A percentile compares a stretch with the other conserved stretches of the same genome.
Conservation (phyloP, 139 green algal genomes). For the Chlorella sp. region DNA sequence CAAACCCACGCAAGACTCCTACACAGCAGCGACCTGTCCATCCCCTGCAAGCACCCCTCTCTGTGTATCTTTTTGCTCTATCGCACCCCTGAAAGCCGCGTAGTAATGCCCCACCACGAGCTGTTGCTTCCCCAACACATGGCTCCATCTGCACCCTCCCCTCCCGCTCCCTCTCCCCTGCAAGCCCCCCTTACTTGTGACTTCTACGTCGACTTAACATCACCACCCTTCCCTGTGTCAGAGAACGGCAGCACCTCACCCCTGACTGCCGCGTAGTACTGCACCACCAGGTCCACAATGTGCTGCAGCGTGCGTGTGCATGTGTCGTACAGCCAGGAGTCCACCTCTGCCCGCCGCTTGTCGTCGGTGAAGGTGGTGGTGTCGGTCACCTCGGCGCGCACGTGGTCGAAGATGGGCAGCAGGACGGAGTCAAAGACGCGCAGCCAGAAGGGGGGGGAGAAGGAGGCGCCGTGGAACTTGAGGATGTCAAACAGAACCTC, state of each 20-base stretch:
- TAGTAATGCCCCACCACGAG: no score
- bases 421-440: slow-evolving; percentile 95
- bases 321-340: slow-evolving; percentile 97
- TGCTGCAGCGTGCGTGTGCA: slow-evolving; percentile 97
- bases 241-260: background rate
- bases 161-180: no score
- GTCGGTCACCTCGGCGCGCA: slow-evolving; percentile 72
- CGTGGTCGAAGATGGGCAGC: slow-evolving; percentile 98
- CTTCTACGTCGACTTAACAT: no score
- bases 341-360: slow-evolving; percentile 75
- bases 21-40: no score
- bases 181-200: no score
- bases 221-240: no score
- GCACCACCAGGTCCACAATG: slow-evolving; percentile 92
- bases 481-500: slow-evolving; percentile 97
- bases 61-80: no score
- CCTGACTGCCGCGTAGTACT: slow-evolving; percentile 76
- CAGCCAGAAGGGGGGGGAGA: slow-evolving; percentile 92
- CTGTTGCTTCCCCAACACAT: no score
- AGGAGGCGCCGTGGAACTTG: slow-evolving; percentile 91
- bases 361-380: slow-evolving; percentile 91
- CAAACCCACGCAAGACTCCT: no score
- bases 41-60: no score
- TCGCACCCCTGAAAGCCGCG: background rate
- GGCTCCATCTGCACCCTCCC: no score